These are phyloP conservation scores for Acmispon strigosus DNA, from an alignment of 306 rosid genomes.

Conservation along the genomic window DNA sequence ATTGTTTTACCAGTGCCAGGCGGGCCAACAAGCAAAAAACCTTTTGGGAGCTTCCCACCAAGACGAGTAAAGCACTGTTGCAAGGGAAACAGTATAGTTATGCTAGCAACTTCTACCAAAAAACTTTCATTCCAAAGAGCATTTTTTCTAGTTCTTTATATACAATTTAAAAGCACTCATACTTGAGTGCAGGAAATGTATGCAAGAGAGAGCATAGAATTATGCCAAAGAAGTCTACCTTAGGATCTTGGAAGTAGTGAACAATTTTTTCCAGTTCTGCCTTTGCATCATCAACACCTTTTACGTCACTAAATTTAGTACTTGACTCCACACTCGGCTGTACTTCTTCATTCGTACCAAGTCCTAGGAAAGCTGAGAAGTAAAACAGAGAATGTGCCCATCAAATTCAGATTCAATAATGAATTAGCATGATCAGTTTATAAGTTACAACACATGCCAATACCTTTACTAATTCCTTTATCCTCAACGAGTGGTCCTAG, in stretches of 20 bases:
- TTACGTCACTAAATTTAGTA: slow-evolving; percentile 74
- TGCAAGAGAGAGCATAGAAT: background rate
- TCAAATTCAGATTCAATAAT: slow-evolving; percentile 1
- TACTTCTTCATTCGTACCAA: slow-evolving; percentile 61
- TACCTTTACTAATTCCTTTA: slow-evolving; percentile 75
- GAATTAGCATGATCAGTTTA: background rate
- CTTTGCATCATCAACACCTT: slow-evolving; percentile 94
- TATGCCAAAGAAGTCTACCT: slow-evolving; percentile 36
- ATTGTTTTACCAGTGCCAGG: slow-evolving; percentile 97
- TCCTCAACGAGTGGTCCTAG: slow-evolving; percentile 72
- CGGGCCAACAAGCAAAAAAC: slow-evolving; percentile 93
- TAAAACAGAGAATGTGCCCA: slow-evolving; percentile 9
- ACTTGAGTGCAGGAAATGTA: background rate
- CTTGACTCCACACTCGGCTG: slow-evolving; percentile 68
- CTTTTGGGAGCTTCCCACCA: slow-evolving; percentile 95
- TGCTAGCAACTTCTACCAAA: background rate
- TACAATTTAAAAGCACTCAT: background rate
- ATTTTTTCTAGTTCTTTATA: background rate
- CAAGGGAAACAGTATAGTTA: slow-evolving; percentile 18
- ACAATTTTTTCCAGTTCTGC: slow-evolving; percentile 90
- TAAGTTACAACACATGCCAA: slow-evolving; percentile 18
- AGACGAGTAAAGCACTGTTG: slow-evolving; percentile 91
- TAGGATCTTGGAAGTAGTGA: slow-evolving; percentile 85
- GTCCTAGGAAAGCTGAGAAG: slow-evolving; percentile 35
- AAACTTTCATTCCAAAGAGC: background rate